Evolutionary conservation across 495 filamentous ascomycete genomes (phyloP).

Genomic region (Recurvomyces mirabilis): DNA sequence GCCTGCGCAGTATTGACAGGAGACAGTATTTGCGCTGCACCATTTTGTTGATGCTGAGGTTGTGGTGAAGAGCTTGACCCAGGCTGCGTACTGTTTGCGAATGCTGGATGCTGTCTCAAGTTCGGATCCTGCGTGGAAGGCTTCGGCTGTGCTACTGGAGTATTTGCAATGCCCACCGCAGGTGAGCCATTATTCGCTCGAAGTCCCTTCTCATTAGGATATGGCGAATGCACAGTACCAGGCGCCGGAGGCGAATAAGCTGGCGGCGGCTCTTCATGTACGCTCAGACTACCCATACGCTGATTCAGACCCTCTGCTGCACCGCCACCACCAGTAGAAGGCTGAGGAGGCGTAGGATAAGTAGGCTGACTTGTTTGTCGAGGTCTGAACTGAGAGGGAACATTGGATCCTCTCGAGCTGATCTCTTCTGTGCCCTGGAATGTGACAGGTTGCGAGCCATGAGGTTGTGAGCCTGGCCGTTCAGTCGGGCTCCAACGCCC

Average conservation of each 20-base stretch:
- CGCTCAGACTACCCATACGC: conserved; percentile 55
- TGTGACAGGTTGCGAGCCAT: conserved; percentile 84
- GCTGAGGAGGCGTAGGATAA: conserved; percentile 22
- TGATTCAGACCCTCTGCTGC: conserved; percentile 83
- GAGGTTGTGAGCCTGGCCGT: conserved; percentile 71
- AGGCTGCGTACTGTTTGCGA: conserved; percentile 41
- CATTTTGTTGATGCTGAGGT: conserved; percentile 31
- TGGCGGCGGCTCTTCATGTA: conserved; percentile 64
- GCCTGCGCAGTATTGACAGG: conserved; percentile 15
- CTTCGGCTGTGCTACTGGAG: conserved; percentile 1
- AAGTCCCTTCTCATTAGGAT: conserved; percentile 53
- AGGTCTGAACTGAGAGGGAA: neutral
- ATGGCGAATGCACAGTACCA: conserved; percentile 41
- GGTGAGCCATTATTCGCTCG: conserved; percentile 45
- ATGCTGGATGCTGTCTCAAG: conserved; percentile 63
- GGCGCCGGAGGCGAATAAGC: conserved; percentile 61
- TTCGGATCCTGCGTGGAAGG: conserved; percentile 33
- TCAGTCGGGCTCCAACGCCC: conserved; percentile 88
- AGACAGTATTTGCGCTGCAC: conserved; percentile 10
- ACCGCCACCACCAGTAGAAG: conserved; percentile 25
- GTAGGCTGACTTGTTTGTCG: conserved; percentile 23
- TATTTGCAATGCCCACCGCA: neutral
- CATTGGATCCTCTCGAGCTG: neutral
- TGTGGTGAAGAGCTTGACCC: neutral
- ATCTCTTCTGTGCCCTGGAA: conserved; percentile 70